Base-by-base conservation (phyloP, 768 basidiomycete species). In the Tephrocybe sp. region DNA sequence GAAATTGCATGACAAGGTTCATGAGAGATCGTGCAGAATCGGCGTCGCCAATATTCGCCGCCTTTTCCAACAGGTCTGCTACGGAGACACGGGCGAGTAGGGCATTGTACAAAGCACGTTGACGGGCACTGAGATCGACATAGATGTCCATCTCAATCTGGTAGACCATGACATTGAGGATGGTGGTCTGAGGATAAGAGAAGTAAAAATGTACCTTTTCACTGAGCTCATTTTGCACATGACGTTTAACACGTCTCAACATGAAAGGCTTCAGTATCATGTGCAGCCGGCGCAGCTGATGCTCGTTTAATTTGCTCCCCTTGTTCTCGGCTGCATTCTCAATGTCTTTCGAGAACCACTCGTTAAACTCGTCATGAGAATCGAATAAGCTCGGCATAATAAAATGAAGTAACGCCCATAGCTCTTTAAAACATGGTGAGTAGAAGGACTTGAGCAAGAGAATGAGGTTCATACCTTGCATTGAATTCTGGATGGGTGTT, bases 1-100 rank as follows among this genome's bases (percentile, higher is more conserved):
- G 86, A 77, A 98, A 98, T 66, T 99, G 97, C 97, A 99, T 99
- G 54, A 99, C 97, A 52, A 99, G 79, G 68, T 98, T 99, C 95
- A 98, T 98, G 52, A 99, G 73, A 6, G 93, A 91, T 45, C 92
- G 85, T 44, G 94, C 92, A 24, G 91, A 91, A 57, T 94, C 91
- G 5, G 83, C 89, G 59, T 95, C 92, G 13, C 92, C 89, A 52
- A 92, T 83, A 56, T 90, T 90, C 3, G 91, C 85, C 9, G 97
- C 94, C 66, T 97, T 94, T 58, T 88, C 88, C 42, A 99, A 74
- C 29, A 99, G 81, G 63, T 98, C 97, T 13, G 91, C 83, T 45
- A 99, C 86, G 40, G 95, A 97, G 31, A 97, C 92, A 61, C 95
- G 94, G 38, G 91, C 87, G 15, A 94, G 78, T 39, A 99, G 72